Base-by-base conservation (phyloP, 2,329 filamentous ascomycete species). In the Nemania sp. region DNA sequence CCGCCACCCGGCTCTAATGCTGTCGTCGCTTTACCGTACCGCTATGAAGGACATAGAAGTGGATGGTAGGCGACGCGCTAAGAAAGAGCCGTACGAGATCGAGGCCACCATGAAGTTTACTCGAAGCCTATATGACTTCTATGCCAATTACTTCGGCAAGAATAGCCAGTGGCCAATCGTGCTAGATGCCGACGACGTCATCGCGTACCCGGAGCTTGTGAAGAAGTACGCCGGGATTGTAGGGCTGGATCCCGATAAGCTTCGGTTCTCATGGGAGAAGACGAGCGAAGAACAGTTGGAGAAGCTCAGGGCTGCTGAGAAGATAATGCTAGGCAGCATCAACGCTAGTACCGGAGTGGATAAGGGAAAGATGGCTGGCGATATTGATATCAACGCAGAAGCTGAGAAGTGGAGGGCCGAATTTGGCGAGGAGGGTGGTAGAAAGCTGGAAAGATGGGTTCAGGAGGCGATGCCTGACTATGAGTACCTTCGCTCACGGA, bases 131-230 rank as follows among this genome's bases (percentile, higher is more conserved):
- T 61, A 64, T 26, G 66, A 71, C 0, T 71, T 70, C 29, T 71
- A 72, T 22, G 10, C 43, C 24, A 15, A 55, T 1, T 20, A 67
- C 29, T 69, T 69, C n/a, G 66, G 68, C 6, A 32, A 59, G 27
- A 35, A 49, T 15, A 63, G 63, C 24, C 35, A 62, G 38, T 72
- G 68, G 68, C 70, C 70, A 6, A 24, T 72, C 32, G 41, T 71
- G 4, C 60, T 72, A 18, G 70, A 72, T 18, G 70, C 70, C 20
- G 70, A 72, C 56, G 70, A 72, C 22, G 22, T 72, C 26, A 72
- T 72, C 18, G 38, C 7, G 18, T 32, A 53, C 26, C 70, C 68
- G 1, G 66, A 69, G 35, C 24, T 72, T 5, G 62, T 71, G 22
- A 55, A 26, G 57, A 71, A 69, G 62, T 72, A 72, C 26, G 70